A percentile compares a stretch with the other conserved stretches of the same genome.
Conservation (phyloP, 352 stramenopile genomes). For the Pythium pyrilobum region DNA sequence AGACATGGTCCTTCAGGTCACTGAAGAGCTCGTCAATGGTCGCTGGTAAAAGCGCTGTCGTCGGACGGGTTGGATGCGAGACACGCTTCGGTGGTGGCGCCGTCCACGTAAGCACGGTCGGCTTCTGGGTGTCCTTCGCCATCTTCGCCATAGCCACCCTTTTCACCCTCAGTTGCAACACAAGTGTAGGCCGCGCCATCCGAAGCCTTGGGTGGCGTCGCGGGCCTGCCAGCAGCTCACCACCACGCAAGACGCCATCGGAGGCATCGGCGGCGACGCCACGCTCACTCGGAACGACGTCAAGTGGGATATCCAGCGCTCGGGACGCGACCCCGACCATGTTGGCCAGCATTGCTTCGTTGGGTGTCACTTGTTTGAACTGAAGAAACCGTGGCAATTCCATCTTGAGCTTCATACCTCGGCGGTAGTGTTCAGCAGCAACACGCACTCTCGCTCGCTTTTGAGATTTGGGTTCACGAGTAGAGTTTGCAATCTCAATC, state of each 20-base stretch:
- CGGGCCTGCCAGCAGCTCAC: background rate
- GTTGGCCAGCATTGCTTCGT: background rate
- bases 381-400: background rate
- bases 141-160: background rate
- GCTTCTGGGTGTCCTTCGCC: background rate
- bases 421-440: background rate
- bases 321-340: background rate
- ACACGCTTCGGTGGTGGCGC: background rate
- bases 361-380: background rate
- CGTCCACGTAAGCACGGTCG: background rate
- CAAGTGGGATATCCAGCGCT: background rate
- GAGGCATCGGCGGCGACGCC: background rate
- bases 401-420: background rate
- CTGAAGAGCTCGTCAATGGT: slow-evolving; percentile 5
- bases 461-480: background rate
- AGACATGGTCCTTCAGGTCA: background rate
- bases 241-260: background rate
- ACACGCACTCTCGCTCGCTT: background rate
- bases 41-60: background rate
- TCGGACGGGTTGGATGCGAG: background rate
- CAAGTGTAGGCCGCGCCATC: background rate
- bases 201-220: background rate
- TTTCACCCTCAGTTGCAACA: background rate
- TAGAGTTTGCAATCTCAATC: background rate
- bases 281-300: background rate